phyloP scores from a whole-genome alignment of 306 rosid genomes.

The Castanospermum australe region DNA sequence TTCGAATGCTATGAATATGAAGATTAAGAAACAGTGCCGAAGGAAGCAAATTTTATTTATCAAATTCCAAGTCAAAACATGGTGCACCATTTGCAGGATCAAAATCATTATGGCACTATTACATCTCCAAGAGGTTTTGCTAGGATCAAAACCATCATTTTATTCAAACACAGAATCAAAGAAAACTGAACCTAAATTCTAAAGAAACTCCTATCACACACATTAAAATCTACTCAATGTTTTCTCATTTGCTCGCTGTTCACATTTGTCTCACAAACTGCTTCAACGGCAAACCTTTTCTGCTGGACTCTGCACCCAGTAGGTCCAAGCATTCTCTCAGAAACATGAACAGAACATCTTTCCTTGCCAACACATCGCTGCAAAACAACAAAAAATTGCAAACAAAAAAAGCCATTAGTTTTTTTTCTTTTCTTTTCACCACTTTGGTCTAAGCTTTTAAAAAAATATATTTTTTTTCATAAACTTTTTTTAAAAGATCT shows the following conservation, averaged over 20 bases:
- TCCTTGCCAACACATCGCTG: constrained; percentile 17
- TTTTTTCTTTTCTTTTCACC: background rate
- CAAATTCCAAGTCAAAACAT: no score
- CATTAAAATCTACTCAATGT: background rate
- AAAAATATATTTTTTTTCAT: no score
- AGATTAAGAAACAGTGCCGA: no score
- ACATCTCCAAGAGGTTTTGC: background rate
- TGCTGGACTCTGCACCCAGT: background rate
- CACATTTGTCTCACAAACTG: background rate
- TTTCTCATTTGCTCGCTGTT: background rate
- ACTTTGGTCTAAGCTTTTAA: no score
- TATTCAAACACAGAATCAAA: background rate
- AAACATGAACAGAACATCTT: constrained; percentile 7
- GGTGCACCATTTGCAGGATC: no score
- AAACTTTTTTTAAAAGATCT: no score
- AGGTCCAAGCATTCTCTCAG: background rate
- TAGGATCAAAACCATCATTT: background rate
- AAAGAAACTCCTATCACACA: background rate
- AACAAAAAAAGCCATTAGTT: background rate
- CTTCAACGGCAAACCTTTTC: constrained; percentile 19
- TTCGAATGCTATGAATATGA: no score
- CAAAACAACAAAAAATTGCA: background rate
- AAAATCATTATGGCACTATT: no score
- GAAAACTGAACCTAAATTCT: background rate
- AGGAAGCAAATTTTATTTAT: background rate